These are phyloP conservation scores for Quaeritorhiza haematococci DNA, from an alignment of 371 early-diverging fungal genomes.

Conservation along the genomic window DNA sequence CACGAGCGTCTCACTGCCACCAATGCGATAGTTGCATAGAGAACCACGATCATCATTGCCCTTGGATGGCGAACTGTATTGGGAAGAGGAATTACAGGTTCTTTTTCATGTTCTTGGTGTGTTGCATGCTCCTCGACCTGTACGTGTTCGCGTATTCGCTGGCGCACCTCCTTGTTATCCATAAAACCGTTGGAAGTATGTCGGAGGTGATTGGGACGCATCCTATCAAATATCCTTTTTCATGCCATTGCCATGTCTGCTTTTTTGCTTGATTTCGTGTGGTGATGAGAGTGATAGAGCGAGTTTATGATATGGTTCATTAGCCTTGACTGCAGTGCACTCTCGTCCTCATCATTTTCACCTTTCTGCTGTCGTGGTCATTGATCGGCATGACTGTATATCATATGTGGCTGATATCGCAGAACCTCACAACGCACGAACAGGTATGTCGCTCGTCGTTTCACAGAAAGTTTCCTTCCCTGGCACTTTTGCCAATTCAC, in stretches of 20 bases:
- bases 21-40: conserved; percentile 87
- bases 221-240: conserved; percentile 36
- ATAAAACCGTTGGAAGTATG: conserved; percentile 29
- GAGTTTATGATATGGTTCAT: too few species aligned
- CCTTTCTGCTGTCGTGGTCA: conserved; percentile 55
- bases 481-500: background rate
- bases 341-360: conserved; percentile 61
- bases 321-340: too few species aligned
- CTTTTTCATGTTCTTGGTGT: conserved; percentile 70
- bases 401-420: conserved; percentile 65
- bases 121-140: conserved; percentile 35
- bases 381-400: conserved; percentile 68
- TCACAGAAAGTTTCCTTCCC: background rate
- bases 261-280: too few species aligned
- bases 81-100: conserved; percentile 85
- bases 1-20: conserved; percentile 81
- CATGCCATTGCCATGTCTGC: background rate
- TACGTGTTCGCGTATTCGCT: conserved; percentile 53
- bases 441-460: conserved; percentile 42
- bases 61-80: conserved; percentile 91
- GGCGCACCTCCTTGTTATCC: conserved; percentile 39
- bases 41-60: conserved; percentile 70
- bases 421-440: conserved; percentile 84
- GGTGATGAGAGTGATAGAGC: too few species aligned
- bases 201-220: too few species aligned